Evolutionary conservation across 306 rosid genomes (phyloP), one percentile per base, ranked within the genome.

Genomic region (Cicer judaicum): DNA sequence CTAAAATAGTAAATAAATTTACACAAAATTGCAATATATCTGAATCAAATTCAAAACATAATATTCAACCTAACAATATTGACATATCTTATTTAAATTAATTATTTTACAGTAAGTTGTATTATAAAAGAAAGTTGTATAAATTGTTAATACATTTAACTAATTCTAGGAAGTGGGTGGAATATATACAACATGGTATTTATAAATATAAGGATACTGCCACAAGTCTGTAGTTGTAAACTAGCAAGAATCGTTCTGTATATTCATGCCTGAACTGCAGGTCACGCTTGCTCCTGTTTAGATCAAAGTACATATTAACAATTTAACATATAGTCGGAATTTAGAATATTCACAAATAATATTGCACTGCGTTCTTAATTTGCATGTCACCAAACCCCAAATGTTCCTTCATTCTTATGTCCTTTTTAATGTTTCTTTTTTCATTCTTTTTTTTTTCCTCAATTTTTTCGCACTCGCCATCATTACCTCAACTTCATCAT

Each of bases 351-450:
- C 52, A 18, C 1, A 59, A 29, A 34, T 29, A 24, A 47, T 14
- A 40, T 54, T 54, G 52, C 49, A 50, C 19, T 47, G n/a, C 11
- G 8, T 56, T 62, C 78, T 70, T 70, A 47, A 70, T 70, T 75
- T 87, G 88, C 88, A 87, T 80, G 88, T 88, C 95, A 82, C 79
- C 80, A 46, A 82, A 82, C 81, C 87, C 97, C 80, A 91, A 88
- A 89, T 88, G 88, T 91, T 91, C 95, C 82, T 91, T 92, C 82
- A 15, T 80, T 75, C 75, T 76, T 84, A 15, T 66, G 55, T 38
- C 12, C 36, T 19, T 16, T 19, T 39, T 39, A 5, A 78, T 79
- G 52, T 71, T 72, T 68, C 46, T 65, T 59, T 52, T 66, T 49
- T 55, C 2, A 0, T 59, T 41, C 1, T 56, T 8, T n/a, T 11